These are phyloP conservation scores for Acrocalymma vagum DNA, from an alignment of 2,329 filamentous ascomycete genomes.

Conservation along the genomic window DNA sequence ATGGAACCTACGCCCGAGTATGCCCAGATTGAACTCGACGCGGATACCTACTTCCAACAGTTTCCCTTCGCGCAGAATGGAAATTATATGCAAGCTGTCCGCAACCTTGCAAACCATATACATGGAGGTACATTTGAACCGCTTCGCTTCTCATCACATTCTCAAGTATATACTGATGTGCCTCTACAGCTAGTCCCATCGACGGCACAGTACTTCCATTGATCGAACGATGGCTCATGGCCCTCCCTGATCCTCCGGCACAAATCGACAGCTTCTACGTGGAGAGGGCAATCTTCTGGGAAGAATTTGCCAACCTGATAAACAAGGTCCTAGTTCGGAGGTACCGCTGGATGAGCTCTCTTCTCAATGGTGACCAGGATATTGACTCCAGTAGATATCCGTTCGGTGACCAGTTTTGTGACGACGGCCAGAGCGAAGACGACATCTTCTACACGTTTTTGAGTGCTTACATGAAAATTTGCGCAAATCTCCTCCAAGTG, in stretches of 20 bases:
- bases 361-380: conserved; percentile 12
- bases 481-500: conserved; percentile 32
- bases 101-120: conserved; percentile 32
- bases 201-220: conserved; percentile 33
- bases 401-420: conserved; percentile 36
- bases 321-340: conserved; percentile 36
- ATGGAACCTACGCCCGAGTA: conserved; percentile 8
- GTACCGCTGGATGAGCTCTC: conserved; percentile 26
- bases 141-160: neutral
- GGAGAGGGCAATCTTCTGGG: conserved; percentile 42
- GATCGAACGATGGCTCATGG: conserved; percentile 37
- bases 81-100: conserved; percentile 27
- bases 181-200: conserved; percentile 19
- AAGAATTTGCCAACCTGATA: conserved; percentile 39
- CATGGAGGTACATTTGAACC: conserved; percentile 27
- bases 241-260: conserved; percentile 29
- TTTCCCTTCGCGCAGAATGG: conserved; percentile 39
- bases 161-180: conserved; percentile 19
- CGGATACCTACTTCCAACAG: conserved; percentile 36
- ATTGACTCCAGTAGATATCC: conserved; percentile 31
- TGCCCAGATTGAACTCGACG: conserved; percentile 29
- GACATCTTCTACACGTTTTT: conserved; percentile 37
- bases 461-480: conserved; percentile 35
- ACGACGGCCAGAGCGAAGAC: conserved; percentile 28
- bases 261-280: conserved; percentile 33